Base-by-base conservation (phyloP, 2,329 filamentous ascomycete species). In the Atkinsonella texensis region DNA sequence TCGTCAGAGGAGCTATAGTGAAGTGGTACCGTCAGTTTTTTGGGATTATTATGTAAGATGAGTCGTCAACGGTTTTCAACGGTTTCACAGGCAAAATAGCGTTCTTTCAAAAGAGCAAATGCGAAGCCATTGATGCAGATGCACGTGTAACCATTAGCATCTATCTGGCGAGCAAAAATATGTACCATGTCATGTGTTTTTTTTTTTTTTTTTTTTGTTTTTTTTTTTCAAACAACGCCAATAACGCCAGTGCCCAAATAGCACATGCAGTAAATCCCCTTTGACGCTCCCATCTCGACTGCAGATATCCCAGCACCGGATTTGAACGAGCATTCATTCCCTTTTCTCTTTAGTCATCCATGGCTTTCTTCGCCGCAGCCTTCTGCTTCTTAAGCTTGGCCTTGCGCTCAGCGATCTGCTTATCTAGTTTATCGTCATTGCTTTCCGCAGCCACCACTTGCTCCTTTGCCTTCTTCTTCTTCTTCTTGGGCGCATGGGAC, bases 321-420 rank as follows among this genome's bases (percentile, higher is more conserved):
- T 8, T 28, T 28, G 7, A 6, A 28, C 4, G 28, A 28, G 28
- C 28, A 28, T 8, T 5, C 28, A 8, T 28, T 4, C 28, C 28
- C 28, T 28, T 28, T 13, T 32, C n/a, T 33, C 44, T 45, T 65
- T 60, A 75, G 54, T 68, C 65, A 39, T 76, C 74, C 58, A 74
- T 62, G 28, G 73, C 70, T 65, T 74, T 73, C 67, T 74, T 77
- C 15, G 76, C 77, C 44, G 70, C 70, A 53, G 72, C 72, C 74
- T 81, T 81, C 60, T 79, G 76, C 69, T 80, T 80, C 67, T 71
- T 76, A 57, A 81, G 60, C 60, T 72, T 74, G 12, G 73, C 65
- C 69, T 81, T 81, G 57, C 76, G 73, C 58, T 77, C 74, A n/a
- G 76, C 68, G 57, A 81, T 80, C 68, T 80, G 75, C 70, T 75